A percentile compares a stretch with the other conserved stretches of the same genome.
These are phyloP conservation scores for Hypoxylon cercidicola DNA, from an alignment of 495 filamentous ascomycete genomes.

Conservation along the genomic window DNA sequence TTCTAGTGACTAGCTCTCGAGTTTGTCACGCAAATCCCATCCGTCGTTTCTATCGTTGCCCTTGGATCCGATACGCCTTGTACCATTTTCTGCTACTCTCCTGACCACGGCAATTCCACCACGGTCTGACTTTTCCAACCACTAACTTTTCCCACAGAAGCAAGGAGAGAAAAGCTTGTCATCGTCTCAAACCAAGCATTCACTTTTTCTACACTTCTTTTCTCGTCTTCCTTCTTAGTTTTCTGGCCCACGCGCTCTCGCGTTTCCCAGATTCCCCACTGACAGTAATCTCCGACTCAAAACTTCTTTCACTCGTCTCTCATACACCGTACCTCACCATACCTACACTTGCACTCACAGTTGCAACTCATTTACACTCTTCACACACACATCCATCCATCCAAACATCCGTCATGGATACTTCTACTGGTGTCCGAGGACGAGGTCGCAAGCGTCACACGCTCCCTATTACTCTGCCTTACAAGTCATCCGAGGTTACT, in stretches of 20 bases:
- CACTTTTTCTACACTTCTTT: not conserved
- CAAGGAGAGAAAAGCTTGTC: too few species aligned
- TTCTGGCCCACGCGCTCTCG: not conserved
- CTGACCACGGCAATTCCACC: slow-evolving; percentile 11
- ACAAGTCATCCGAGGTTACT: slow-evolving; percentile 23
- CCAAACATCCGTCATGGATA: slow-evolving; percentile 33
- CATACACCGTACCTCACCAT: slow-evolving; percentile 14
- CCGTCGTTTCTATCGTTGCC: not conserved
- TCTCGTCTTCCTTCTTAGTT: not conserved
- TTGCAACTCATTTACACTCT: not conserved
- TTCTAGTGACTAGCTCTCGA: not conserved
- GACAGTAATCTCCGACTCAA: slow-evolving; percentile 47
- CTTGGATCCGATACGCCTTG: slow-evolving; percentile 10
- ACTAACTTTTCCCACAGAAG: slow-evolving; percentile 2
- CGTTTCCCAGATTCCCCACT: slow-evolving; percentile 38
- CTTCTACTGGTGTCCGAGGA: slow-evolving; percentile 30
- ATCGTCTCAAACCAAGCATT: too few species aligned
- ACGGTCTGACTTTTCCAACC: not conserved
- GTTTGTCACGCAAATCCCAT: not conserved
- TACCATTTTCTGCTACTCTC: slow-evolving; percentile 19
- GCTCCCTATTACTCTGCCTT: slow-evolving; percentile 18
- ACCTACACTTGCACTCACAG: slow-evolving; percentile 1
- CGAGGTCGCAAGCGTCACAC: slow-evolving; percentile 40
- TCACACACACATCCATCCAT: not conserved
- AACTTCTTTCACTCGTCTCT: slow-evolving; percentile 34